These are phyloP conservation scores for Dendrocalamus sinicus DNA, from an alignment of 176 grass and related monocot species.

Conservation along the genomic window DNA sequence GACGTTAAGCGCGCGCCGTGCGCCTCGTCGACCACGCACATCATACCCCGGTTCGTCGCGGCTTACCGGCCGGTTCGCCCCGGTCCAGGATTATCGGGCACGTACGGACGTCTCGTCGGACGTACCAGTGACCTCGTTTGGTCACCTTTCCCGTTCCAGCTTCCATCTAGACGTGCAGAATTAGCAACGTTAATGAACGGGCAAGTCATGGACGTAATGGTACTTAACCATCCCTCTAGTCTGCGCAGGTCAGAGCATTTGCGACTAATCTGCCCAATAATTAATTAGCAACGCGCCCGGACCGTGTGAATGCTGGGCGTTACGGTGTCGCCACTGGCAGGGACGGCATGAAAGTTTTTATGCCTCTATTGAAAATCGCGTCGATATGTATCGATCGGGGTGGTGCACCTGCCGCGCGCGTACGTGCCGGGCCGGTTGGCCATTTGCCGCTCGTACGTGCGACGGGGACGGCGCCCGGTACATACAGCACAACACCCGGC, in stretches of 20 bases:
- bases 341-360: background rate
- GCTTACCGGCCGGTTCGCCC: too few species aligned
- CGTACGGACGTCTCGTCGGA: too few species aligned
- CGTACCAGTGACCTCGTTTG: too few species aligned
- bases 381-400: background rate
- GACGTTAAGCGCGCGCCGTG: too few species aligned
- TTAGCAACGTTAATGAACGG: conserved; percentile 5
- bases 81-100: too few species aligned
- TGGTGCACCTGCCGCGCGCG: background rate
- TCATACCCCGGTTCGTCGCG: too few species aligned
- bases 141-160: background rate
- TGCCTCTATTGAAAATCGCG: background rate
- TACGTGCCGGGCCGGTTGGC: background rate
- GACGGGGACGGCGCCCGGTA: background rate
- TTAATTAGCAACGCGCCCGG: background rate
- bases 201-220: background rate
- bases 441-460: background rate
- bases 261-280: background rate
- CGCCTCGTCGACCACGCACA: too few species aligned
- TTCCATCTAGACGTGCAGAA: background rate
- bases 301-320: background rate
- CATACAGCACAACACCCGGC: background rate
- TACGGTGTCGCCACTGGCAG: conserved; percentile 1
- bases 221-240: background rate
- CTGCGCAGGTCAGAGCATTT: background rate